Evolutionary conservation across 106 monocot species (phyloP).

Genomic region (Posidonia australis): DNA sequence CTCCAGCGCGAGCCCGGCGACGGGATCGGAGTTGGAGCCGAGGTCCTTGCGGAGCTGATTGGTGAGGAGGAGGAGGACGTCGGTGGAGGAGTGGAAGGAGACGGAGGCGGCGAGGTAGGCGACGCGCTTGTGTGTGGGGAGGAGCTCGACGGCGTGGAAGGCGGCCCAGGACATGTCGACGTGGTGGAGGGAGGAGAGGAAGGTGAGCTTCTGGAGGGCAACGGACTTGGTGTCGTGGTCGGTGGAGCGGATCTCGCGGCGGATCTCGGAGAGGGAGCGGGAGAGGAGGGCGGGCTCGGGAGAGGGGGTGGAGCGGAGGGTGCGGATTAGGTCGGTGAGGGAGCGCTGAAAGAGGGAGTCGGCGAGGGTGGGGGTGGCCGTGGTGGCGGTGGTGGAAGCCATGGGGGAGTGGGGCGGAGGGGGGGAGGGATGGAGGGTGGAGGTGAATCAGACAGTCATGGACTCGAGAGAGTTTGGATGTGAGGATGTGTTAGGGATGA

Average conservation of each 20-base stretch:
- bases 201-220: constrained; percentile 81
- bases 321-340: constrained; percentile 66
- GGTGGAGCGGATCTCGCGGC: constrained; percentile 72
- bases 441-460: too few relatives aligned
- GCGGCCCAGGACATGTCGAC: constrained; percentile 36
- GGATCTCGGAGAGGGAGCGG: constrained; percentile 50
- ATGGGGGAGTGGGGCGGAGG: neutral
- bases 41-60: constrained; percentile 89
- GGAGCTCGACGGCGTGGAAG: constrained; percentile 67
- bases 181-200: constrained; percentile 66
- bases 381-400: constrained; percentile 7
- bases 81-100: constrained; percentile 49
- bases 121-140: constrained; percentile 49
- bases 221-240: constrained; percentile 43
- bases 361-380: constrained; percentile 32
- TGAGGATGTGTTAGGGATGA: too few relatives aligned
- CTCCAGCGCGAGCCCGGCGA: constrained; percentile 30
- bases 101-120: constrained; percentile 62
- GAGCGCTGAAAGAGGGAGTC: constrained; percentile 77
- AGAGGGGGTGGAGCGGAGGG: constrained; percentile 45
- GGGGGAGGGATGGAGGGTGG: neutral
- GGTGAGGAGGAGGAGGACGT: constrained; percentile 60
- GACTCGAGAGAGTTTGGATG: too few relatives aligned
- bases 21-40: constrained; percentile 14
- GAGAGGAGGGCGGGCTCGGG: constrained; percentile 28